A percentile compares a stretch with the other conserved stretches of the same genome.
These are phyloP conservation scores for Vigna angularis DNA, from an alignment of 306 rosid genomes.

Conservation along the genomic window DNA sequence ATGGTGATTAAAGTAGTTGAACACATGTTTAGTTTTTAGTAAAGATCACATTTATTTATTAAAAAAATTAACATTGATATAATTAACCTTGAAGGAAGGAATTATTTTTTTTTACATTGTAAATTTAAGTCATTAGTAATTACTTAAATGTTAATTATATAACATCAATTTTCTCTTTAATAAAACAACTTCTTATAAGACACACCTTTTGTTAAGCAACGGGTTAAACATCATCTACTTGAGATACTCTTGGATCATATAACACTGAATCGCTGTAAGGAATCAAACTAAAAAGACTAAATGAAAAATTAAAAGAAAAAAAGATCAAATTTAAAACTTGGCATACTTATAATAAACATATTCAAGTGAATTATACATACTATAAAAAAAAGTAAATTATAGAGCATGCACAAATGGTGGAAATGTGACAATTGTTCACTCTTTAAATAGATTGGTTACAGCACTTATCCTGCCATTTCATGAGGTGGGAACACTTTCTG, in stretches of 20 bases:
- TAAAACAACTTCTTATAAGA: too few relatives aligned
- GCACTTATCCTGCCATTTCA: slow-evolving; percentile 47
- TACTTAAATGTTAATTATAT: too few relatives aligned
- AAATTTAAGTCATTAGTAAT: too few relatives aligned
- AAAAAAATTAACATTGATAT: too few relatives aligned
- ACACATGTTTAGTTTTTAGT: too few relatives aligned
- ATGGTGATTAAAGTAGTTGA: too few relatives aligned
- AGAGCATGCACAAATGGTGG: slow-evolving; percentile 41
- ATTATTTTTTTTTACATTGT: too few relatives aligned
- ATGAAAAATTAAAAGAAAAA: background rate
- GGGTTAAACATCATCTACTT: too few relatives aligned
- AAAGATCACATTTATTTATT: too few relatives aligned
- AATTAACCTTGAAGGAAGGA: too few relatives aligned
- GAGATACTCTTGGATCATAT: background rate
- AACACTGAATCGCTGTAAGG: background rate
- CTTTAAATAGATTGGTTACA: slow-evolving; percentile 9
- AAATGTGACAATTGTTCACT: slow-evolving; percentile 22
- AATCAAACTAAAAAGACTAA: background rate
- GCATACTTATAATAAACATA: background rate
- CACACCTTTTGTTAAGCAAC: too few relatives aligned
- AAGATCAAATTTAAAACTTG: background rate
- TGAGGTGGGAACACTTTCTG: slow-evolving; percentile 83
- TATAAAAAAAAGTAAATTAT: background rate
- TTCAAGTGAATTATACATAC: slow-evolving; percentile 10
- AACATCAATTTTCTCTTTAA: too few relatives aligned